Base-by-base conservation (phyloP, 164 flowering plant genomes). In the Piper longum region DNA sequence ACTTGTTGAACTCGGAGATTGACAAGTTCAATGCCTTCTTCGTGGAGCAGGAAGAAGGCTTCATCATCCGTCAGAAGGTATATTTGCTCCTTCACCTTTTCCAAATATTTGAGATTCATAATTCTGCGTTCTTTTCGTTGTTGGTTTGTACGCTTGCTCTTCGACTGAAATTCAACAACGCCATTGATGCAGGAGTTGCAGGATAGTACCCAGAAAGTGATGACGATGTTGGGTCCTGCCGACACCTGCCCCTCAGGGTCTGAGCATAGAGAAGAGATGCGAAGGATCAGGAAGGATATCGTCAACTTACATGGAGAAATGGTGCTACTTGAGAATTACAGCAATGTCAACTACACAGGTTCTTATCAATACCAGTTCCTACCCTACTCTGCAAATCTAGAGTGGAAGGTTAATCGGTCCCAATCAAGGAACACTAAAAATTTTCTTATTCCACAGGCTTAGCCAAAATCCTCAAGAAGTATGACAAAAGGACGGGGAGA, bases 241-340 rank as follows among this genome's bases (percentile, higher is more conserved):
- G 85, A 87, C 41, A 73, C 16, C 61, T 73, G 71, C 14, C 78
- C 86, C 54, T 80, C 80, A 12, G 78, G 77, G 41, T 7, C 67
- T 12, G 59, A 64, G 14, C 83, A 78, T 57, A 70, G 68, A 67
- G 88, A 83, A 43, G 81, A 80, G 57, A 84, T 86, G 84, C 70
- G 59, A 45, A 77, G 63, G 64, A 80, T 86, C 48, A 83, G 85
- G 69, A 84, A 85, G 62, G 85, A 81, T 52, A 78, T 89, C 36
- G 86, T 91, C 64, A 70, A 89, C 73, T 87, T 91, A 74, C 95
- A 89, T 58, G 95, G 98, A 0, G 95, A 91, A 78, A 91, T 89
- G 96, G 91, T 91, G 52, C 88, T 91, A 16, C 62, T 91, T 17
- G 78, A 67, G 61, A 85, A 83, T 63, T 91, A 91, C 73, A 91